A percentile compares a stretch with the other conserved stretches of the same genome.
These are phyloP conservation scores for Podaxis pistillaris DNA, from an alignment of 768 basidiomycete species.

Conservation along the genomic window DNA sequence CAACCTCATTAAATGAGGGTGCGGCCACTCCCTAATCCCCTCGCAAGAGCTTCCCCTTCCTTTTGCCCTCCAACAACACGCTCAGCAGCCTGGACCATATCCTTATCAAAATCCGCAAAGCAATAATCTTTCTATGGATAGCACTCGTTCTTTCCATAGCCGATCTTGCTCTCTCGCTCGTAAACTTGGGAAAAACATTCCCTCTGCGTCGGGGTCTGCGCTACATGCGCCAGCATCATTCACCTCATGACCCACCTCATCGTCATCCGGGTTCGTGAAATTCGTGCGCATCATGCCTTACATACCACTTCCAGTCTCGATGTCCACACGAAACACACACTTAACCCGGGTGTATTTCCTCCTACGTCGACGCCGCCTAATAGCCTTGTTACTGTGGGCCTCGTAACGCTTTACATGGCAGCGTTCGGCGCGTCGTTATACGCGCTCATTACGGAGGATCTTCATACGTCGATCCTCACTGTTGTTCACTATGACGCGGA, in stretches of 20 bases:
- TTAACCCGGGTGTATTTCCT: neutral
- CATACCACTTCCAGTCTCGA: neutral
- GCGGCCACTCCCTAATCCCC: neutral
- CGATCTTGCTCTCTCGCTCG: neutral
- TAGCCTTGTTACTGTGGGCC: neutral
- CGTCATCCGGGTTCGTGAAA: neutral
- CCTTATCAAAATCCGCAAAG: neutral
- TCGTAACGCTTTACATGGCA: neutral
- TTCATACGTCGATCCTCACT: neutral
- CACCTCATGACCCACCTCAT: neutral
- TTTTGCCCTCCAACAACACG: neutral
- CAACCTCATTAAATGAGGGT: neutral
- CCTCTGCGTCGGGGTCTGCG: neutral
- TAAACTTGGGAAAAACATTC: neutral
- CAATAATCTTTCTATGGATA: neutral
- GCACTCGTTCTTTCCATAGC: neutral
- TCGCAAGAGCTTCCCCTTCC: neutral
- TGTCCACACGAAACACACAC: neutral
- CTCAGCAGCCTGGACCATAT: neutral
- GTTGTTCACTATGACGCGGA: neutral
- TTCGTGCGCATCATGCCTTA: neutral
- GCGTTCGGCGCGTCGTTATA: neutral
- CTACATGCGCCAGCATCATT: neutral
- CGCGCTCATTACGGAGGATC: neutral
- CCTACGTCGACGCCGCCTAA: neutral